A percentile compares a stretch with the other conserved stretches of the same genome.
Evolutionary conservation across 305 asterid species (phyloP).

Genomic region (Lippia alba): DNA sequence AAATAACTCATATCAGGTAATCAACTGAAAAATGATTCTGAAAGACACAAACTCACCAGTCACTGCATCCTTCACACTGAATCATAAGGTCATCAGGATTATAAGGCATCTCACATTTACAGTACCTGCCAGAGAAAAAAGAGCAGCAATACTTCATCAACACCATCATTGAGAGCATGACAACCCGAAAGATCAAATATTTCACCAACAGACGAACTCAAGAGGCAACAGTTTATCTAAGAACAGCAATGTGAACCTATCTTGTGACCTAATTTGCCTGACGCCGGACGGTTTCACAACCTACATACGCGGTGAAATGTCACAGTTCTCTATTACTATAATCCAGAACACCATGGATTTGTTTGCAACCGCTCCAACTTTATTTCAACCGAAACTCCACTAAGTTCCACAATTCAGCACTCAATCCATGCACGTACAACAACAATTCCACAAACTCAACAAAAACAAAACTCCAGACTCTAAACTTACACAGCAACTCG

Average conservation of each 20-base stretch:
- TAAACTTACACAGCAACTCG: conserved; percentile 83
- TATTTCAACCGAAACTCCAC: conserved; percentile 28
- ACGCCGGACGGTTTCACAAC: neutral
- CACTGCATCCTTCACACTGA: conserved; percentile 84
- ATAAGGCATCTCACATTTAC: conserved; percentile 95
- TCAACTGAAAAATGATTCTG: conserved; percentile 25
- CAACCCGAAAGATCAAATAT: neutral
- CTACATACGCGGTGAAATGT: neutral
- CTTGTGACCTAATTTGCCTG: neutral
- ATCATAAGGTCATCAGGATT: conserved; percentile 92
- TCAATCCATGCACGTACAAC: conserved; percentile 5
- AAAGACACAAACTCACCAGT: conserved; percentile 61
- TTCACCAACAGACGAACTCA: neutral
- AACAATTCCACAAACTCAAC: neutral
- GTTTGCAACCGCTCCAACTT: too few species aligned
- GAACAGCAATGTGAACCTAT: neutral
- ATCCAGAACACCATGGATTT: neutral
- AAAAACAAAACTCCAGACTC: neutral
- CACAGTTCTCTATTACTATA: neutral
- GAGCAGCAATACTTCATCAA: conserved; percentile 28
- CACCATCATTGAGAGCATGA: neutral
- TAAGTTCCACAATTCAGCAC: conserved; percentile 11
- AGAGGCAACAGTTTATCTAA: neutral
- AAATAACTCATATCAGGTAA: conserved; percentile 17
- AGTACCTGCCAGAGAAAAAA: conserved; percentile 59